Evolutionary conservation across 2,329 filamentous ascomycete genomes (phyloP), one percentile per base, ranked within the genome.

Genomic region (Fonsecaea pugnacius): DNA sequence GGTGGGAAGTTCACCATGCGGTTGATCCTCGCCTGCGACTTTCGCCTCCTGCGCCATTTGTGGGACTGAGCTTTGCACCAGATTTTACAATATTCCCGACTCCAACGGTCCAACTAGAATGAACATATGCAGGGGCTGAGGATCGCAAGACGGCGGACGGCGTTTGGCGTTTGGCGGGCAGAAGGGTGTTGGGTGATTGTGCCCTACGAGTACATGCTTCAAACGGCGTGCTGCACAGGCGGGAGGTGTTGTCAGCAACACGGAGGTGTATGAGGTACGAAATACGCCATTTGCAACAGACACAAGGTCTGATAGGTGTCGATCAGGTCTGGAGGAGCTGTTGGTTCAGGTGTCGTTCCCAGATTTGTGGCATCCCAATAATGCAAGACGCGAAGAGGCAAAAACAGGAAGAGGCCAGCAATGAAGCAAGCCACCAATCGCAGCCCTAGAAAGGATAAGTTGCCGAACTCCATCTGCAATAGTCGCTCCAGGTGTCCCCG

Each of bases 291-390:
- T 5, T 53, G 32, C 24, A 30, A 32, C 21, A 14, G 24, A 52
- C 21, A 52, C 30, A 7, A 7, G 16, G 21, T 30, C 16, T 43
- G 46, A 60, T 38, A 53, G 40, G 35, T 38, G 58, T 16, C 38
- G 58, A 60, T 60, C 58, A 16, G n/a, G n/a, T 18, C 21, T n/a
- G 38, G 27, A 51, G n/a, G 27, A 24, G 50, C 9, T 35, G 54
- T 18, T 51, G 43, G 24, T 36, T 4, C 46, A 36, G 8, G 43
- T 33, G n/a, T 16, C 9, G n/a, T 60, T 60, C 58, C 58, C 48
- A 60, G 58, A 52, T 60, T 60, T 53, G 40, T 12, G 46, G 43
- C 57, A 59, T 40, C 24, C 43, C 38, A 24, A 58, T 50, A 16
- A 30, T 30, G 5, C 12, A 40, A 43, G 56, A 30, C 21, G 24